Evolutionary conservation across 106 monocot species (phyloP), one percentile per base, ranked within the genome.

Genomic region (Dendrobium huoshanense): DNA sequence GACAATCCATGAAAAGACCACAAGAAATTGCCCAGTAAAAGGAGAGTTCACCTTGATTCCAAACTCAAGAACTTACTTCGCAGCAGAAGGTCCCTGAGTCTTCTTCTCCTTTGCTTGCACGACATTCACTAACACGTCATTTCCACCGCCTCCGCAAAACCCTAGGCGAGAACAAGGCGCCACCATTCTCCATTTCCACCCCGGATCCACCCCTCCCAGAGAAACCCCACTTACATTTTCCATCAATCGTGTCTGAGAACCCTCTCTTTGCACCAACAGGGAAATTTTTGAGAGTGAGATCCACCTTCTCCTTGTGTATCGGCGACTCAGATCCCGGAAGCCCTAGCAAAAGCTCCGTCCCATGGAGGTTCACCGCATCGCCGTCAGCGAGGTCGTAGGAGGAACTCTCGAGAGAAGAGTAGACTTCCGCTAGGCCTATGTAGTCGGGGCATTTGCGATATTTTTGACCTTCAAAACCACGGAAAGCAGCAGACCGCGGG

Each of bases 31-130:
- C 13, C 13, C 9, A 51, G 13, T 15, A 51, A 11, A 51, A 51
- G 9, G 11, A 51, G 13, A 51, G 51, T 51, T 13, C 9, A 51
- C 51, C 51, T 15, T 51, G 5, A 24, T 64, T 64, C 1, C n/a
- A 64, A 22, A 9, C 64, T 64, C 4, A 1, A n/a, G 25, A 41
- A 80, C 83, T 77, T 76, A 95, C 95, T 95, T 92, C 2, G 95
- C 78, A 41, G 90, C 81, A 56, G 88, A 90, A 2, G 85, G 85
- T 5, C 72, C 75, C 41, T 44, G 76, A 31, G 40, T 33, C 31
- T 61, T 25, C 42, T 55, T 24, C n/a, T 61, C n/a, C 44, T 41
- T 44, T 9, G 77, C 79, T 31, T 83, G 81, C 79, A 70, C 79
- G 42, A 80, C 84, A 64, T 51, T 41, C 51, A 7, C 72, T 13